Conservation (phyloP, 805 yeast species). For the Lipomyces mesembrius region DNA sequence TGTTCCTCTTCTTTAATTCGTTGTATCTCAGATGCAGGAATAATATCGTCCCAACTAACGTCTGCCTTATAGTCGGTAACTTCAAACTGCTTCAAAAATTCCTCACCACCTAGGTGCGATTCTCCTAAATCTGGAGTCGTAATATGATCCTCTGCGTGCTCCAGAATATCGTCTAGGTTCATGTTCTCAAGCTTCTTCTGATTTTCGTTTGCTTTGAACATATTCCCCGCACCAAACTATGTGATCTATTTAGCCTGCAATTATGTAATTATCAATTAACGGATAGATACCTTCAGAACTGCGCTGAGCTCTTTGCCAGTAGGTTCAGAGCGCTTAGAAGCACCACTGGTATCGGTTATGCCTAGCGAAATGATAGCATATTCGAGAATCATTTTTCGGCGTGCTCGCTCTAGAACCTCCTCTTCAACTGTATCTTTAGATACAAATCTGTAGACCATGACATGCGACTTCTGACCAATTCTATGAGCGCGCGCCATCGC, state of each 20-base stretch:
- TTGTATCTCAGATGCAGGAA: slow-evolving; percentile 89
- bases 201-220: slow-evolving; percentile 94
- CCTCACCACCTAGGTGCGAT: slow-evolving; percentile 98
- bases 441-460: slow-evolving; percentile 96
- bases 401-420: slow-evolving; percentile 93
- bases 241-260: background rate
- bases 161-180: slow-evolving; percentile 92
- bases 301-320: slow-evolving; percentile 83
- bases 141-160: slow-evolving; percentile 95
- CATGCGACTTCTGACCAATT: slow-evolving; percentile 99
- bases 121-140: slow-evolving; percentile 97
- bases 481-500: slow-evolving; percentile 99
- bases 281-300: slow-evolving; percentile 63
- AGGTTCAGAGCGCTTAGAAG: slow-evolving; percentile 70
- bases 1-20: slow-evolving; percentile 91
- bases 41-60: slow-evolving; percentile 98
- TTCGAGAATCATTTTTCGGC: slow-evolving; percentile 97
- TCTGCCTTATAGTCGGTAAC: slow-evolving; percentile 95
- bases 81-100: slow-evolving; percentile 93
- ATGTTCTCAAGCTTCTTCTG: slow-evolving; percentile 94
- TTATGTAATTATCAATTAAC: background rate
- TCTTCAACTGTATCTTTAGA: slow-evolving; percentile 98
- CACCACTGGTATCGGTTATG: slow-evolving; percentile 72
- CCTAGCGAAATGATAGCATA: slow-evolving; percentile 97
- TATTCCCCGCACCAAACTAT: slow-evolving; percentile 92